Conservation (phyloP, 2,329 filamentous ascomycete species). For the Penicillium brevicompactum region DNA sequence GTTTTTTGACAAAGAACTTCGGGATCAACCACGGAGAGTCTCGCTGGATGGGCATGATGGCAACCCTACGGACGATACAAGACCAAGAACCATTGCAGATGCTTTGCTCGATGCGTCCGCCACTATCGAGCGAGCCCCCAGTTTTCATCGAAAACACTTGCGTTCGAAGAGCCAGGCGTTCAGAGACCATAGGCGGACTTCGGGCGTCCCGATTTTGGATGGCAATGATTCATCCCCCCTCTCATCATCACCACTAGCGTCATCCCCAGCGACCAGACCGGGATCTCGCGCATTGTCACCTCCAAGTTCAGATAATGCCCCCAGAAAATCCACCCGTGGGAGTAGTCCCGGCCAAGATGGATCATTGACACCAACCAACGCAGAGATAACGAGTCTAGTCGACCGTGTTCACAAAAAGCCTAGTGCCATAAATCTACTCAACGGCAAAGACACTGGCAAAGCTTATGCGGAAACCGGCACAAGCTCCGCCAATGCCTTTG, state of each 20-base stretch:
- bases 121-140: slow-evolving; percentile 70
- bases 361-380: slow-evolving; percentile 32
- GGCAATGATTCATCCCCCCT: slow-evolving; percentile 28
- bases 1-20: slow-evolving; percentile 79
- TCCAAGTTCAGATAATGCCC: slow-evolving; percentile 37
- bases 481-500: slow-evolving; percentile 65
- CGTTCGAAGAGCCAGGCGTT: slow-evolving; percentile 45
- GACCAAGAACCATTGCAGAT: slow-evolving; percentile 79
- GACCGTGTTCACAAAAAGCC: slow-evolving; percentile 43
- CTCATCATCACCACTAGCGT: slow-evolving; percentile 39
- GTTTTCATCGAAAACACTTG: slow-evolving; percentile 48
- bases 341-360: slow-evolving; percentile 32
- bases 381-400: slow-evolving; percentile 33
- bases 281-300: slow-evolving; percentile 38
- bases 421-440: slow-evolving; percentile 63
- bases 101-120: slow-evolving; percentile 89
- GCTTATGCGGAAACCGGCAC: slow-evolving; percentile 66
- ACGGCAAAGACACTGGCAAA: slow-evolving; percentile 60
- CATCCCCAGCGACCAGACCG: slow-evolving; percentile 36
- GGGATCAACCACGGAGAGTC: slow-evolving; percentile 46
- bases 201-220: slow-evolving; percentile 1
- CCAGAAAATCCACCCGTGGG: slow-evolving; percentile 28
- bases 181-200: slow-evolving; percentile 26
- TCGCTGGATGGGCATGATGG: slow-evolving; percentile 29
- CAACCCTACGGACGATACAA: slow-evolving; percentile 41